Base-by-base conservation (phyloP, 805 yeast species). In the Pichia manshurica region DNA sequence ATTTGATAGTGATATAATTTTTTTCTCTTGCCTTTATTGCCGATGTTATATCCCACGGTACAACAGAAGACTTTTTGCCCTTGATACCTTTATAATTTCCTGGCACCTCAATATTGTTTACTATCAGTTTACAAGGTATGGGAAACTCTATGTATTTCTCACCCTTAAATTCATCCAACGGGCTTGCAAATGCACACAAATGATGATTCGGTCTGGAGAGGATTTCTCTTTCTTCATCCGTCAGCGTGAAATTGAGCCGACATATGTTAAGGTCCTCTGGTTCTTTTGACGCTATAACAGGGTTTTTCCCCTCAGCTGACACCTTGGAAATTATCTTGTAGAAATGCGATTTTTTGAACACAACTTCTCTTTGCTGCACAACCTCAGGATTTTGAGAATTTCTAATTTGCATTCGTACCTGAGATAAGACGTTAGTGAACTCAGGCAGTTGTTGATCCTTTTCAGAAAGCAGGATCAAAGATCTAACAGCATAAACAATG, bases 31-130 rank as follows among this genome's bases (percentile, higher is more conserved):
- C 39, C 21, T 61, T 51, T n/a, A 77, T 42, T 37, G 69, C 67
- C 2, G 71, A 70, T 0, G 96, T 84, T 37, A 91, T 55, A 61
- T 90, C 85, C 0, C 87, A 89, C 0, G 97, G 96, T 51, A 78
- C 75, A 1, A 89, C 83, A 0, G 96, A 82, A 0, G 96, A 96
- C 0, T 77, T 75, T 49, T 74, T 77, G 41, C 83, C 84, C 58
- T 87, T 87, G 28, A 89, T 67, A 0, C 97, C 97, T 47, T 81
- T 77, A 2, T 81, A 76, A 50, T 78, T 78, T 33, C 73, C 81
- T 36, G 73, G 73, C 1, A 83, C 59, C 15, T 61, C 64, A 2
- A 53, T 51, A 5, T 71, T 73, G 59, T 91, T 87, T 35, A 85
- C 71, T 36, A 71, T 72, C 3, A 90, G 68, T 58, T 85, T 95